Conservation (phyloP, 1,139 yeast species). For the Oligophagozyma castellii region DNA sequence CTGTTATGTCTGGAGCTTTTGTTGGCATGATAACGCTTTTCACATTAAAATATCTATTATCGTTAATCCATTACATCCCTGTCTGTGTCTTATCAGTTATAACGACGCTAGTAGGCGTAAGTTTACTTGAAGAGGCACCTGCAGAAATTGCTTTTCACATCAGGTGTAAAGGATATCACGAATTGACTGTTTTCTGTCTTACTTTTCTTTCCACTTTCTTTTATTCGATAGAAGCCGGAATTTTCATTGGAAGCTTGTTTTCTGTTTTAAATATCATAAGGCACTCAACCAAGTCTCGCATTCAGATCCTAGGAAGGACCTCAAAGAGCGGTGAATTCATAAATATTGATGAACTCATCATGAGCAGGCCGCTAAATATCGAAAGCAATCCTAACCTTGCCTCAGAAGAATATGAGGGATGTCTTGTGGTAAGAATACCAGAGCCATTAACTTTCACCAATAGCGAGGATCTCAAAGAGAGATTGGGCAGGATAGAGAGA, state of each 20-base stretch:
- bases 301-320: slow-evolving; percentile 74
- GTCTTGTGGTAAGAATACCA: slow-evolving; percentile 75
- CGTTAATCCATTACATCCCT: slow-evolving; percentile 62
- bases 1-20: slow-evolving; percentile 70
- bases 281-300: slow-evolving; percentile 77
- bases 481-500: slow-evolving; percentile 65
- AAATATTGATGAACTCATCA: slow-evolving; percentile 54
- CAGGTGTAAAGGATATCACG: slow-evolving; percentile 62
- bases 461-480: slow-evolving; percentile 63
- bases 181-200: slow-evolving; percentile 56
- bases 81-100: slow-evolving; percentile 71
- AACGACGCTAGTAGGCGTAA: slow-evolving; percentile 66
- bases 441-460: slow-evolving; percentile 92
- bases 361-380: slow-evolving; percentile 3
- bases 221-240: slow-evolving; percentile 83
- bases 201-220: slow-evolving; percentile 63
- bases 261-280: slow-evolving; percentile 70
- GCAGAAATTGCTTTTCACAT: slow-evolving; percentile 63
- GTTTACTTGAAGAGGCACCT: slow-evolving; percentile 79
- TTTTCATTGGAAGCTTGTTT: slow-evolving; percentile 69
- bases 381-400: slow-evolving; percentile 20
- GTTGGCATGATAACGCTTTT: slow-evolving; percentile 64
- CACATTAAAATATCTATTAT: slow-evolving; percentile 48
- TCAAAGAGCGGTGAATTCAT: slow-evolving; percentile 67
- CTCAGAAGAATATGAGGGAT: slow-evolving; percentile 80